Base-by-base conservation (phyloP, 2,329 filamentous ascomycete genomes). In the Fusarium piperis region DNA sequence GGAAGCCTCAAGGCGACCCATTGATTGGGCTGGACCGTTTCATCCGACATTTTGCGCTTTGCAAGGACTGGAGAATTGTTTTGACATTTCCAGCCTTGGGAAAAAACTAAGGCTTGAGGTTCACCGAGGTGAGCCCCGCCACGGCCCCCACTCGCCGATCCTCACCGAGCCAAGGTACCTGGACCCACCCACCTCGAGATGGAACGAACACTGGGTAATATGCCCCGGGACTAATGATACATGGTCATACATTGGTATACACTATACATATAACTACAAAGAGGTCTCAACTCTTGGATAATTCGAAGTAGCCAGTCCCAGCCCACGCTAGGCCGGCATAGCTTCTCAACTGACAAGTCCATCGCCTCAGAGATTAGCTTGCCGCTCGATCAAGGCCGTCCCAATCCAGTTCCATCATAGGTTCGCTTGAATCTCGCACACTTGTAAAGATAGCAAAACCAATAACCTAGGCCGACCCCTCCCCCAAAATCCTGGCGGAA, bases 1-100 rank as follows among this genome's bases (percentile, higher is more conserved):
- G 89, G 88, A 11, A 91, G 83, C 77, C 86, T 84, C 52, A 92
- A 80, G 51, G 84, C 87, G 10, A 89, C 86, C 90, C 89, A 92
- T 64, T 85, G 83, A 78, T 91, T 84, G 68, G 89, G 87, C 74
- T 88, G 83, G 11, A 82, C 78, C 20, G 72, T 73, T 52, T 79
- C 78, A 56, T 78, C 76, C 7, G 78, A 65, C 76, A 83, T 80
- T 23, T 74, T 76, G 46, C 68, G 41, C 64, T 55, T 59, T 59
- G 52, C 65, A 72, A 55, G 59, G 65, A 39, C 52, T 65, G 28
- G 15, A 18, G 26, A 36, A 52, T 52, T 61, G 53, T 26, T 67
- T 67, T 71, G 65, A 62, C 64, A 68, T 61, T 16, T 60, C 63
- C 36, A 32, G 38, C 38, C 20, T 41, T 59, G 60, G 64, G 65